Percentiles rank a stretch among this genome's conserved stretches.
Evolutionary conservation across 2,329 filamentous ascomycete genomes (phyloP).

Genomic region (Claviceps sp.): DNA sequence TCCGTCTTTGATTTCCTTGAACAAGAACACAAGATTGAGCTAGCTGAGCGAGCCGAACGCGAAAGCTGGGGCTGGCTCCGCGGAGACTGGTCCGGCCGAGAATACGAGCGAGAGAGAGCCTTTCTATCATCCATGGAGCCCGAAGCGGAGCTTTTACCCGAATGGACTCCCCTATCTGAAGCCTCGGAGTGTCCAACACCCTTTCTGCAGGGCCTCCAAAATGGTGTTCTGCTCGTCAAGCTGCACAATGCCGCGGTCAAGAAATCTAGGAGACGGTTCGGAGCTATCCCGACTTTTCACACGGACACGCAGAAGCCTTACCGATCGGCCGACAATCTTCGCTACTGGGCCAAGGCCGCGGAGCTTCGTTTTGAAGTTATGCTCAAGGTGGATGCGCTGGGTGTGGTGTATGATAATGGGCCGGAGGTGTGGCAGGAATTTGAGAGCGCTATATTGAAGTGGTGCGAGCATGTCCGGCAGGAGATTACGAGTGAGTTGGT

Average conservation of each 20-base stretch:
- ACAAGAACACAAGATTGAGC: slow-evolving; percentile 65
- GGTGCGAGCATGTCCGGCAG: slow-evolving; percentile 70
- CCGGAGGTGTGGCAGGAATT: slow-evolving; percentile 65
- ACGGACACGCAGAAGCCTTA: slow-evolving; percentile 93
- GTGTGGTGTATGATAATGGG: slow-evolving; percentile 63
- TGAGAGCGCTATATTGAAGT: slow-evolving; percentile 68
- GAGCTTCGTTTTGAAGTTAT: slow-evolving; percentile 87
- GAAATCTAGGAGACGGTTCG: slow-evolving; percentile 76
- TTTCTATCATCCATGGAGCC: slow-evolving; percentile 68
- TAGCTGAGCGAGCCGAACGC: slow-evolving; percentile 55
- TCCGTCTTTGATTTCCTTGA: slow-evolving; percentile 65
- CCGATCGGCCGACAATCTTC: slow-evolving; percentile 80
- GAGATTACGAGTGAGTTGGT: slow-evolving; percentile 62
- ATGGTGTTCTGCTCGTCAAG: slow-evolving; percentile 67
- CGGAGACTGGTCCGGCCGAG: slow-evolving; percentile 61
- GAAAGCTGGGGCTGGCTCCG: slow-evolving; percentile 69
- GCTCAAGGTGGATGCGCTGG: slow-evolving; percentile 72
- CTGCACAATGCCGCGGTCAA: slow-evolving; percentile 83
- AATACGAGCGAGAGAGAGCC: slow-evolving; percentile 65
- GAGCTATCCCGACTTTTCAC: slow-evolving; percentile 78
- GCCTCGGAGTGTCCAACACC: slow-evolving; percentile 46
- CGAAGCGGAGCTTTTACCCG: slow-evolving; percentile 46
- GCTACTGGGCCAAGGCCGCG: slow-evolving; percentile 92
- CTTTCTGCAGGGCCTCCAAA: slow-evolving; percentile 61
- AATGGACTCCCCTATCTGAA: slow-evolving; percentile 42